Percentiles rank a stretch among this genome's conserved stretches.
These are phyloP conservation scores for Bipolaris cookei DNA, from an alignment of 2,329 filamentous ascomycete species.

Conservation along the genomic window DNA sequence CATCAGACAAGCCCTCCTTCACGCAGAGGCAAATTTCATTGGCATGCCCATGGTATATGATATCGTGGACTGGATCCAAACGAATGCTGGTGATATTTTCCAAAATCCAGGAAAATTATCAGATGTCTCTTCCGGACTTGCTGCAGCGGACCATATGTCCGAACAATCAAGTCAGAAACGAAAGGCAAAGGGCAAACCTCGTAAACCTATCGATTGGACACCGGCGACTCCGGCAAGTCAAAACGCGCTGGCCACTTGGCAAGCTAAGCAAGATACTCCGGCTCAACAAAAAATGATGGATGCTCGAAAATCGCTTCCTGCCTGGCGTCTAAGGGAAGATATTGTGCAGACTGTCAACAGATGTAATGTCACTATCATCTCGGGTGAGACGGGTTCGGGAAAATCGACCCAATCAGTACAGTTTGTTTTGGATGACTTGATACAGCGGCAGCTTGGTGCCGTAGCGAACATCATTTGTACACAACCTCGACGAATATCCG, in stretches of 20 bases:
- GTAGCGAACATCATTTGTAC: conserved; percentile 92
- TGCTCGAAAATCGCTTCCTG: conserved; percentile 76
- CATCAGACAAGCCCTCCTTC: conserved; percentile 74
- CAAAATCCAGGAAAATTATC: conserved; percentile 81
- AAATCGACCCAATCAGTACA: conserved; percentile 98
- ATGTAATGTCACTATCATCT: conserved; percentile 93
- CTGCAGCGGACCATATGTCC: conserved; percentile 58
- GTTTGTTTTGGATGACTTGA: conserved; percentile 91
- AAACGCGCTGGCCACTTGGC: conserved; percentile 69
- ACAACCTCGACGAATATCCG: conserved; percentile 92
- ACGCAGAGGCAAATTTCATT: conserved; percentile 72
- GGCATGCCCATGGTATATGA: conserved; percentile 93
- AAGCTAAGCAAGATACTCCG: conserved; percentile 67
- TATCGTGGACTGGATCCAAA: conserved; percentile 88
- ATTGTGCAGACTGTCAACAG: conserved; percentile 77
- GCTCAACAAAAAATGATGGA: conserved; percentile 77
- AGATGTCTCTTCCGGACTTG: conserved; percentile 77
- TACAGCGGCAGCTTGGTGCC: conserved; percentile 74
- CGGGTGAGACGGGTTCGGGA: conserved; percentile 93
- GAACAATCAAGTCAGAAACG: conserved; percentile 23
- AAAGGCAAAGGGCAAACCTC: conserved; percentile 30
- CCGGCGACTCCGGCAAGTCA: conserved; percentile 64
- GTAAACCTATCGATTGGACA: conserved; percentile 68
- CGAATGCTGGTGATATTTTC: conserved; percentile 80
- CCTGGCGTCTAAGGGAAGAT: conserved; percentile 80